Conservation (phyloP, 2,329 filamentous ascomycete genomes). For the Penicillium italicum region DNA sequence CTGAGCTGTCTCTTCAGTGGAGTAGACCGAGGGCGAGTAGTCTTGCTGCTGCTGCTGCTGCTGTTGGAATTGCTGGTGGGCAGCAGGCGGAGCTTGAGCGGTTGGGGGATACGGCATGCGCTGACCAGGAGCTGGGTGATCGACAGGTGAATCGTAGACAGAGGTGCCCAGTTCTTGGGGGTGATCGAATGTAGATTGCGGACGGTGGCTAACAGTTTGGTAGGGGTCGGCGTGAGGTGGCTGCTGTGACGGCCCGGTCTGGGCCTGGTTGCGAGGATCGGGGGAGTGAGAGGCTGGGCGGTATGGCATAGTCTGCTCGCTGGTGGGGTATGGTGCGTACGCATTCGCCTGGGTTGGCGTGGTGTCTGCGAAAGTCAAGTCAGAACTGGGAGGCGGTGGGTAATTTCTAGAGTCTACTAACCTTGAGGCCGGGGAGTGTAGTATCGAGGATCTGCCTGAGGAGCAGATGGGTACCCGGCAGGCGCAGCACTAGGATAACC, state of each 20-base stretch:
- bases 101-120: conserved; percentile 35
- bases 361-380: conserved; percentile 19
- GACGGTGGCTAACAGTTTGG: conserved; percentile 50
- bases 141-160: conserved; percentile 70
- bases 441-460: conserved; percentile 62
- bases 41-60: conserved; percentile 34
- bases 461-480: conserved; percentile 35
- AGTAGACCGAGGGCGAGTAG: conserved; percentile 42
- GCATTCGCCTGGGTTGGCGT: conserved; percentile 46
- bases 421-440: conserved; percentile 56
- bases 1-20: conserved; percentile 33
- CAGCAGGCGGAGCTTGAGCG: conserved; percentile 25
- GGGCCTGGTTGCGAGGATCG: conserved; percentile 37
- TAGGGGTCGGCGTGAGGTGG: conserved; percentile 51
- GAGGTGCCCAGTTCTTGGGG: conserved; percentile 76
- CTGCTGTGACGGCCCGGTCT: conserved; percentile 41
- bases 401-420: conserved; percentile 20
- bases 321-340: conserved; percentile 60
- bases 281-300: conserved; percentile 41
- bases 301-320: conserved; percentile 49
- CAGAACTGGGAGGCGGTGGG: neutral
- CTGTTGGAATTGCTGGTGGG: conserved; percentile 33
- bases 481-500: conserved; percentile 34
- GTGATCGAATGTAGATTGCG: conserved; percentile 65
- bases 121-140: conserved; percentile 27